Evolutionary conservation across 371 early-diverging fungal species (phyloP), one percentile per base, ranked within the genome.

Genomic region (Rhizomucor pusillus): DNA sequence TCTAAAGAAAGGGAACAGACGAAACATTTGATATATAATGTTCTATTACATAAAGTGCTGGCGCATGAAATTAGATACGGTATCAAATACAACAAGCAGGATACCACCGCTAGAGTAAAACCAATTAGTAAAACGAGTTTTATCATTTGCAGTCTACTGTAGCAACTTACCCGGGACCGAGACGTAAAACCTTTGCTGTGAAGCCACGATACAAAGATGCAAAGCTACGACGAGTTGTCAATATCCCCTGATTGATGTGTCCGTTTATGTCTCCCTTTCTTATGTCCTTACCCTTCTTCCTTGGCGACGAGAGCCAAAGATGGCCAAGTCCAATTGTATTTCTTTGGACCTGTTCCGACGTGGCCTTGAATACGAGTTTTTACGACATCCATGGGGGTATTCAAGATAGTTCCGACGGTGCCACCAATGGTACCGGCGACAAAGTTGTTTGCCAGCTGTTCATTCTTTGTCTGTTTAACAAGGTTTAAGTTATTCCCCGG

Each of bases 381-480:
- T 56, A 95, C 95, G 25, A 98, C 98, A 76, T 98, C 98, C 50
- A 95, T 89, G 9, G 98, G 97, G 22, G 95, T 97, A 75, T 98
- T 98, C 51, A 94, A 63, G 41, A 91, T 81, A 12, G 98, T 98
- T 37, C 95, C 98, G 52, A 94, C 78, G 18, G 95, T 95, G 48
- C 98, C 98, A 59, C 98, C 98, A 60, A 95, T 82, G 14, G 93
- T 80, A 50, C 98, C 98, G 55, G 97, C 94, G 44, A 87, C 73
- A 77, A 98, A 97, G 81, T 95, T 97, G 53, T 85, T 84, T 23
- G 79, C 59, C 58, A 95, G 69, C 59, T 86, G 82, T 53, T 89
- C 90, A 57, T 90, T 73, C 66, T 90, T 86, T 52, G 82, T 83
- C 74, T 79, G 16, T 43, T 24, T 13, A 11, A n/a, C n/a, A n/a